Conservation (phyloP, 1,284 basidiomycete genomes). For the Trichosporon asahii region DNA sequence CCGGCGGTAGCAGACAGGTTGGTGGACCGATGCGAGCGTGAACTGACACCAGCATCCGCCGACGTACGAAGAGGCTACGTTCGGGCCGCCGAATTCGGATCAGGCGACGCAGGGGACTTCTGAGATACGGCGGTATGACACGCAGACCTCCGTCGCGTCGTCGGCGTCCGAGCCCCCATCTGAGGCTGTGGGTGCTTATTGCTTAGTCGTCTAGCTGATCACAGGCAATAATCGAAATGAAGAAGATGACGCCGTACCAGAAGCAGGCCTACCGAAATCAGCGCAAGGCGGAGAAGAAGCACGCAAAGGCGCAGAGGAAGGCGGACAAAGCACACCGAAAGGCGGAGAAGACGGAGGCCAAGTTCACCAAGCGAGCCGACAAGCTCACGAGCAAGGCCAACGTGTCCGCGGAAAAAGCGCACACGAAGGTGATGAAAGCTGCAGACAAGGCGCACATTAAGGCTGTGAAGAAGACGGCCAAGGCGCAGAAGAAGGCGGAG, state of each 20-base stretch:
- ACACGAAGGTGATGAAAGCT: slow-evolving; percentile 5
- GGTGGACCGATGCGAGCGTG: background rate
- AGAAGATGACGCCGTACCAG: background rate
- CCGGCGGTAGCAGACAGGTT: background rate
- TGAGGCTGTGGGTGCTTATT: background rate
- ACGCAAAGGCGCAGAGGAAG: slow-evolving; percentile 10
- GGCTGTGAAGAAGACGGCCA: slow-evolving; percentile 4
- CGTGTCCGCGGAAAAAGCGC: slow-evolving; percentile 8
- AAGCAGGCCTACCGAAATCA: background rate
- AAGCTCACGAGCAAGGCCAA: slow-evolving; percentile 7
- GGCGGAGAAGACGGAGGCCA: slow-evolving; percentile 2
- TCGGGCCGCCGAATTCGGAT: background rate
- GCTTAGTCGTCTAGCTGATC: background rate
- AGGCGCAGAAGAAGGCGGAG: slow-evolving; percentile 3
- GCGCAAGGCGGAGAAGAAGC: slow-evolving; percentile 18
- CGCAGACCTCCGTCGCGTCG: background rate
- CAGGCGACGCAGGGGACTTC: background rate
- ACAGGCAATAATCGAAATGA: background rate
- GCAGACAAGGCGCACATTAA: slow-evolving; percentile 2
- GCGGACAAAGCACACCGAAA: slow-evolving; percentile 11
- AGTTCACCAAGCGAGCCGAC: background rate
- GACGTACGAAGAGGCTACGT: background rate
- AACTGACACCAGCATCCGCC: background rate
- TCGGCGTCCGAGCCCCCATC: background rate
- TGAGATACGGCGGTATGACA: background rate